Evolutionary conservation across 345 rosid genomes (phyloP).

Genomic region (Eutrema heterophyllum): DNA sequence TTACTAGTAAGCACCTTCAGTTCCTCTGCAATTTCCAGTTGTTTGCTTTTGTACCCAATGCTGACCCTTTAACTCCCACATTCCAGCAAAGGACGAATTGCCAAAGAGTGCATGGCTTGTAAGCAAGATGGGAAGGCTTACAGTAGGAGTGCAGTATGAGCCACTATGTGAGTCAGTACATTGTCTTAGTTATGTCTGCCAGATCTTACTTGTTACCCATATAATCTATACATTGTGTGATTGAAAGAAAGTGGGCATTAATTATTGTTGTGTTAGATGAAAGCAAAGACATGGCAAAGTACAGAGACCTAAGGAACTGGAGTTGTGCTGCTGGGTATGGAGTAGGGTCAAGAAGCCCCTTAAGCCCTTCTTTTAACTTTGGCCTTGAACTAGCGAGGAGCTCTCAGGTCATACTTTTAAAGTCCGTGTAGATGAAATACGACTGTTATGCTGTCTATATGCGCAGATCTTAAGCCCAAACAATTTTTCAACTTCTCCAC

Average conservation of each 20-base stretch:
- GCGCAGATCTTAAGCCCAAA: not conserved
- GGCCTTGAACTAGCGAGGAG: slow-evolving; percentile 72
- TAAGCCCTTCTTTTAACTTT: slow-evolving; percentile 86
- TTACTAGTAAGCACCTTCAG: slow-evolving; percentile 36
- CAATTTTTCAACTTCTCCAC: not conserved
- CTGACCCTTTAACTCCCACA: not conserved
- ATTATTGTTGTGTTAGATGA: slow-evolving; percentile 43
- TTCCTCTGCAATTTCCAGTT: not conserved
- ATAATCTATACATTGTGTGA: not conserved
- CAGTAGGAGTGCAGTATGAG: slow-evolving; percentile 81
- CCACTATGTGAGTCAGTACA: slow-evolving; percentile 54
- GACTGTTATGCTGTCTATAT: not conserved
- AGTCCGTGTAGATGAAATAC: not conserved
- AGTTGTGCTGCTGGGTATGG: slow-evolving; percentile 88
- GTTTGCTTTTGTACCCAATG: not conserved
- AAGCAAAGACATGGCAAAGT: slow-evolving; percentile 42
- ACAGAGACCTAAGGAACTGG: slow-evolving; percentile 65
- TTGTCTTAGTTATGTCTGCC: not conserved
- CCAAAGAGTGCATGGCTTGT: slow-evolving; percentile 84
- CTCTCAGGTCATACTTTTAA: slow-evolving; percentile 54
- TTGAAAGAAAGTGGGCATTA: slow-evolving; percentile 9
- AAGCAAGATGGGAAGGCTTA: slow-evolving; percentile 79
- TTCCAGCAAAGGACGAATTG: slow-evolving; percentile 48
- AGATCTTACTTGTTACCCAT: not conserved
- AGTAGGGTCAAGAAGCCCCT: slow-evolving; percentile 75